Conservation (phyloP, 1,284 basidiomycete species). For the Dichomitus squalens region DNA sequence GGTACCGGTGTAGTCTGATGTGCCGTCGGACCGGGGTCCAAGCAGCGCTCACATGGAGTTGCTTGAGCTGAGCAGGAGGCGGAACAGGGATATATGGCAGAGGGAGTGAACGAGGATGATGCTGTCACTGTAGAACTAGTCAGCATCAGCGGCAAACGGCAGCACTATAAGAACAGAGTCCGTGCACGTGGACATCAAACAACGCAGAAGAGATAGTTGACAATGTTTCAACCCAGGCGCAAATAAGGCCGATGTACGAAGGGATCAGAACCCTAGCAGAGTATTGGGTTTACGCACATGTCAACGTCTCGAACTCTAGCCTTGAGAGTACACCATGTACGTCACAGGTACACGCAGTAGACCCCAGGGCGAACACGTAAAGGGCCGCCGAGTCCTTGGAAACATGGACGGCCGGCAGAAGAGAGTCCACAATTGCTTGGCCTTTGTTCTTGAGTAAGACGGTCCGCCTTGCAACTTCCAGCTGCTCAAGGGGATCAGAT, state of each 20-base stretch:
- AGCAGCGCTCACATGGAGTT: constrained; percentile 47
- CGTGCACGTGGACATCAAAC: too few relatives aligned
- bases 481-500: constrained; percentile 37
- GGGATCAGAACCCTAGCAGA: background rate
- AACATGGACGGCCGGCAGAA: constrained; percentile 53
- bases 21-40: constrained; percentile 21
- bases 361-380: constrained; percentile 57
- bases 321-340: constrained; percentile 34
- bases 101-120: constrained; percentile 43
- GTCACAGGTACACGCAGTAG: constrained; percentile 35
- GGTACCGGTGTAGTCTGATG: constrained; percentile 25
- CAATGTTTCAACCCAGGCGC: background rate
- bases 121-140: constrained; percentile 25
- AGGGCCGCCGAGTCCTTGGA: constrained; percentile 43
- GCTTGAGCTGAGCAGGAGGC: constrained; percentile 42
- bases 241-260: too few relatives aligned
- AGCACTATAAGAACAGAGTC: too few relatives aligned
- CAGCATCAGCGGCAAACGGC: too few relatives aligned
- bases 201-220: too few relatives aligned
- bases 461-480: constrained; percentile 58
- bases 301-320: constrained; percentile 48
- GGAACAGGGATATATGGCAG: constrained; percentile 56
- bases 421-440: constrained; percentile 44
- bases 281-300: constrained; percentile 42
- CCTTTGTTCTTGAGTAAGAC: constrained; percentile 43